These are phyloP conservation scores for Salix exigua DNA, from an alignment of 345 rosid genomes.

Conservation along the genomic window DNA sequence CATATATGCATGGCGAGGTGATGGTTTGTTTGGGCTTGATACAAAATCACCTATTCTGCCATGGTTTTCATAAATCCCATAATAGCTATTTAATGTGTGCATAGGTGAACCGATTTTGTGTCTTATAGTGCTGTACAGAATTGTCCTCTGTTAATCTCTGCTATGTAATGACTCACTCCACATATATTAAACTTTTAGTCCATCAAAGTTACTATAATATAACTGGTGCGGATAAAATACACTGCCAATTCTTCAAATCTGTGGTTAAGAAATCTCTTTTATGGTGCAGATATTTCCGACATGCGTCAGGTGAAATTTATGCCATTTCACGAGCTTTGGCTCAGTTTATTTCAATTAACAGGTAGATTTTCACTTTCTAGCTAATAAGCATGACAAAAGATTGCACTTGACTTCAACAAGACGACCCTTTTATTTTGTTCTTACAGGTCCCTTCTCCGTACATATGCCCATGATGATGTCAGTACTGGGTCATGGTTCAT, in stretches of 20 bases:
- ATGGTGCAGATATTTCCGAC: conserved; percentile 61
- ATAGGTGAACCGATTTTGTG: neutral
- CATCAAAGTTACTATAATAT: neutral
- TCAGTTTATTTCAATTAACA: conserved; percentile 62
- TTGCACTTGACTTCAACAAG: neutral
- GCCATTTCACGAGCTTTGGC: conserved; percentile 65
- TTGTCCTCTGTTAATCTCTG: neutral
- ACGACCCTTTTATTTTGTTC: neutral
- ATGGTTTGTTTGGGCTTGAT: neutral
- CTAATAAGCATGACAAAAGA: neutral
- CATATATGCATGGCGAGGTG: neutral
- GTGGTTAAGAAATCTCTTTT: neutral
- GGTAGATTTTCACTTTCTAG: conserved; percentile 31
- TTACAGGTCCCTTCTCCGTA: conserved; percentile 54
- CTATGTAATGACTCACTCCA: neutral
- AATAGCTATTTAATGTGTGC: neutral
- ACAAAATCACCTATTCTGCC: neutral
- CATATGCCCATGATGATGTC: conserved; percentile 69
- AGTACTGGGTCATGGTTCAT: conserved; percentile 80
- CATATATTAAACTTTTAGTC: neutral
- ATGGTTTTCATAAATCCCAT: neutral
- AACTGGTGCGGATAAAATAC: neutral
- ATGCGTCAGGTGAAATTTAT: conserved; percentile 78
- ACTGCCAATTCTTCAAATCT: neutral
- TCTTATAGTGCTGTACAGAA: no score